Conservation (phyloP, 2,329 filamentous ascomycete genomes). For the Rosellinia necatrix region DNA sequence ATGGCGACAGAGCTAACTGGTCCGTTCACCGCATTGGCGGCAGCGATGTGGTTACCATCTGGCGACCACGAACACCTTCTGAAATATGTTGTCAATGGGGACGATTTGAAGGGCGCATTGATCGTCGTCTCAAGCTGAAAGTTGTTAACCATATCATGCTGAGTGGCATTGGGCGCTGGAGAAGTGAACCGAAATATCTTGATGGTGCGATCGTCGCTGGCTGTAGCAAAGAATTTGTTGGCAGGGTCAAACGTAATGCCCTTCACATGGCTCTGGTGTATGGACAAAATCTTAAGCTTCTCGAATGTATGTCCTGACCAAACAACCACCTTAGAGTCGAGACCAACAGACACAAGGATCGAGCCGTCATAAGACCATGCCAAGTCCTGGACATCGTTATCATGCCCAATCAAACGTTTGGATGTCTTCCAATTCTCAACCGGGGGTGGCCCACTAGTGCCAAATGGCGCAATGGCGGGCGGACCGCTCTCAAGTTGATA, state of each 20-base stretch:
- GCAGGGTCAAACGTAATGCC: constrained; percentile 98
- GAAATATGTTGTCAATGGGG: constrained; percentile 95
- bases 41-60: constrained; percentile 94
- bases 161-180: constrained; percentile 85
- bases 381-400: constrained; percentile 97
- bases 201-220: constrained; percentile 94
- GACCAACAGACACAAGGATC: constrained; percentile 89
- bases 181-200: constrained; percentile 96
- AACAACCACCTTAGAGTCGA: constrained; percentile 97
- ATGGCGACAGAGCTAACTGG: constrained; percentile 97
- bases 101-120: constrained; percentile 82
- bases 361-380: constrained; percentile 97
- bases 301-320: constrained; percentile 99
- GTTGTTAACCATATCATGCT: constrained; percentile 95
- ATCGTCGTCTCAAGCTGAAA: constrained; percentile 96
- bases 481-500: constrained; percentile 87
- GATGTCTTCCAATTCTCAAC: constrained; percentile 98
- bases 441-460: constrained; percentile 85
- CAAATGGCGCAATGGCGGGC: constrained; percentile 74
- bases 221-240: constrained; percentile 98
- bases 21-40: constrained; percentile 94
- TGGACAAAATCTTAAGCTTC: constrained; percentile 90
- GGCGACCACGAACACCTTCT: constrained; percentile 96
- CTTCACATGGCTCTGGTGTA: constrained; percentile 97
- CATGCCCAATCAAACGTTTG: constrained; percentile 90